Evolutionary conservation across 306 rosid genomes (phyloP).

Genomic region (Citrullus mucosospermus): DNA sequence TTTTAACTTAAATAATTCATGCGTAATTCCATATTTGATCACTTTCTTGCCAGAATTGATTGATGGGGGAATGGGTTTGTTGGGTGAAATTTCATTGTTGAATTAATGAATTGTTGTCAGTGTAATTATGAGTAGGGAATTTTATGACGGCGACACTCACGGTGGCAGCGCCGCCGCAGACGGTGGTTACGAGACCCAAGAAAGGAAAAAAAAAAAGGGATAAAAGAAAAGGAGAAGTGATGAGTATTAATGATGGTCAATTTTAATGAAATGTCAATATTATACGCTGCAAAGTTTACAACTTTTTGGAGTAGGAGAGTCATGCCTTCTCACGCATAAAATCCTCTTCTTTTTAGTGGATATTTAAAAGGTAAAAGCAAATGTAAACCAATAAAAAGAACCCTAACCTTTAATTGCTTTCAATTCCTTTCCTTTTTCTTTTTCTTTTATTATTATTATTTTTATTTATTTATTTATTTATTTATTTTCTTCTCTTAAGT

Average conservation of each 20-base stretch:
- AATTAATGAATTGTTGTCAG: neutral
- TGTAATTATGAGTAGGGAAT: neutral
- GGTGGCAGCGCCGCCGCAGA: constrained; percentile 8
- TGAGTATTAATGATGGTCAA: neutral
- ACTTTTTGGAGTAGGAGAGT: neutral
- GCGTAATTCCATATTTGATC: no score
- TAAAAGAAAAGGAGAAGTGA: neutral
- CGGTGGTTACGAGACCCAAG: neutral
- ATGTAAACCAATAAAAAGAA: neutral
- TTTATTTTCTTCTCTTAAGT: neutral
- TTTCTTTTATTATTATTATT: no score
- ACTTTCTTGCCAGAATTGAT: neutral
- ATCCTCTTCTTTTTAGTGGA: neutral
- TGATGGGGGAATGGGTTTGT: neutral
- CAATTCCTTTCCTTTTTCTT: neutral
- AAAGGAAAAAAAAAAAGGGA: neutral
- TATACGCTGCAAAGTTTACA: neutral
- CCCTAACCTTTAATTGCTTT: neutral
- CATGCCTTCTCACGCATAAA: neutral
- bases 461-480: neutral
- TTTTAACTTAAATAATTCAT: no score
- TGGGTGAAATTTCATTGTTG: neutral
- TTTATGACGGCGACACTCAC: neutral
- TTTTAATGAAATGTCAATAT: neutral
- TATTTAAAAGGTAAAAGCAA: neutral